These are phyloP conservation scores for Alternaria metachromatica DNA, from an alignment of 2,329 filamentous ascomycete species.

Conservation along the genomic window DNA sequence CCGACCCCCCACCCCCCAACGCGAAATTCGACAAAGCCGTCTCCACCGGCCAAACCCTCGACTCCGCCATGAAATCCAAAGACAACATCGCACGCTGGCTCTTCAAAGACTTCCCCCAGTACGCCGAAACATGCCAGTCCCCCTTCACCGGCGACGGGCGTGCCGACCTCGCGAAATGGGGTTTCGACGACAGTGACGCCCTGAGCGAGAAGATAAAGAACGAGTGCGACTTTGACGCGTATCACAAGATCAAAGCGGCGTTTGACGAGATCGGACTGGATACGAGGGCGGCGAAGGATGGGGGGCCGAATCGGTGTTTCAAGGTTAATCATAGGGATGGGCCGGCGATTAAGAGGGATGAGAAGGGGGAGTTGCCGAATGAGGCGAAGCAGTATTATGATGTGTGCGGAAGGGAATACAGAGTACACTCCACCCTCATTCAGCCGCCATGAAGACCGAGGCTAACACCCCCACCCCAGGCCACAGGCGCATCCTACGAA, in stretches of 20 bases:
- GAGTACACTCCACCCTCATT: too few species aligned
- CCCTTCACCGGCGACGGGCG: slow-evolving; percentile 11
- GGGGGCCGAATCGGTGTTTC: slow-evolving; percentile 18
- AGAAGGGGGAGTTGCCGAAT: slow-evolving; percentile 8
- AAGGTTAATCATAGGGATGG: slow-evolving; percentile 14
- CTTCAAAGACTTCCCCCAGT: slow-evolving; percentile 13
- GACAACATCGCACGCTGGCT: slow-evolving; percentile 15
- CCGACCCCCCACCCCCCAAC: not conserved
- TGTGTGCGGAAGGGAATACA: slow-evolving; percentile 7
- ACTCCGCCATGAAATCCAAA: slow-evolving; percentile 13
- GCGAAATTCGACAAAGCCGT: slow-evolving; percentile 7
- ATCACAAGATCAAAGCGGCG: slow-evolving; percentile 11
- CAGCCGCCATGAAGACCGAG: too few species aligned
- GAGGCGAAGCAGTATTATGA: slow-evolving; percentile 15
- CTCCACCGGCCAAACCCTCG: slow-evolving; percentile 5
- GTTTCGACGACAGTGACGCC: slow-evolving; percentile 11
- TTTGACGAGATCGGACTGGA: slow-evolving; percentile 16
- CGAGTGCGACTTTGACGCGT: slow-evolving; percentile 18
- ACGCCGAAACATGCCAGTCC: slow-evolving; percentile 6
- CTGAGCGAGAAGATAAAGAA: slow-evolving; percentile 7
- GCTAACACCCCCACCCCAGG: not conserved
- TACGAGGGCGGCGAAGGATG: slow-evolving; percentile 7
- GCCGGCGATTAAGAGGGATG: slow-evolving; percentile 11
- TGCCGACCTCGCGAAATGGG: slow-evolving; percentile 14
- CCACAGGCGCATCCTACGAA: slow-evolving; percentile 12